Evolutionary conservation across 169 alveolate species (phyloP).

Genomic region (Eimeria mitis): DNA sequence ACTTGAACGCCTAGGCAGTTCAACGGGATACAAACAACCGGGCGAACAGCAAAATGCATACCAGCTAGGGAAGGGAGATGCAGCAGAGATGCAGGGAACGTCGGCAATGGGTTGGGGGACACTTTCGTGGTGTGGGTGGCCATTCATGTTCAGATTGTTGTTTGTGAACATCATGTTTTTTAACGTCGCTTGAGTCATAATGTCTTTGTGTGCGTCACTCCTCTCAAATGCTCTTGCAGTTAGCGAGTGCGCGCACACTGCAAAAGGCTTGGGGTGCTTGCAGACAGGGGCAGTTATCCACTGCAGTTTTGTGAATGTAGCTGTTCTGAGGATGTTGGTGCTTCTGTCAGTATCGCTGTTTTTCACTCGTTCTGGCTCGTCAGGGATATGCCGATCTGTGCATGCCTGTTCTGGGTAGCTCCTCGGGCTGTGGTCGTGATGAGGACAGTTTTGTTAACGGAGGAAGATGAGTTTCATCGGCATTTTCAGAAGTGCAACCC

Average conservation of each 20-base stretch:
- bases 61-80: background rate
- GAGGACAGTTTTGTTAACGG: background rate
- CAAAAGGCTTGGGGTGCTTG: background rate
- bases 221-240: background rate
- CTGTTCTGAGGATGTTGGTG: background rate
- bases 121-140: background rate
- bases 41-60: background rate
- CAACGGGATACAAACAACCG: background rate
- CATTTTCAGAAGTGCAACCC: background rate
- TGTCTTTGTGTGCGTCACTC: background rate
- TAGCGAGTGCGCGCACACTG: background rate
- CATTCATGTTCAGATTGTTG: background rate
- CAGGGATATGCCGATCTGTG: background rate
- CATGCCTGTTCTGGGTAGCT: background rate
- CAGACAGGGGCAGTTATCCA: background rate
- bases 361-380: background rate
- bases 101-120: background rate
- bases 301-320: background rate
- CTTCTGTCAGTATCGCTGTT: background rate
- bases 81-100: background rate
- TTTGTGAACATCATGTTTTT: background rate
- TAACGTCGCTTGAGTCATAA: background rate
- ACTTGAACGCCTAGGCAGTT: background rate
- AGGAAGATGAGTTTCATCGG: background rate
- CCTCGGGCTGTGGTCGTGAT: background rate